Evolutionary conservation across 192 early-diverging fungal species (phyloP).

Genomic region (Polychytrium aggregatum): DNA sequence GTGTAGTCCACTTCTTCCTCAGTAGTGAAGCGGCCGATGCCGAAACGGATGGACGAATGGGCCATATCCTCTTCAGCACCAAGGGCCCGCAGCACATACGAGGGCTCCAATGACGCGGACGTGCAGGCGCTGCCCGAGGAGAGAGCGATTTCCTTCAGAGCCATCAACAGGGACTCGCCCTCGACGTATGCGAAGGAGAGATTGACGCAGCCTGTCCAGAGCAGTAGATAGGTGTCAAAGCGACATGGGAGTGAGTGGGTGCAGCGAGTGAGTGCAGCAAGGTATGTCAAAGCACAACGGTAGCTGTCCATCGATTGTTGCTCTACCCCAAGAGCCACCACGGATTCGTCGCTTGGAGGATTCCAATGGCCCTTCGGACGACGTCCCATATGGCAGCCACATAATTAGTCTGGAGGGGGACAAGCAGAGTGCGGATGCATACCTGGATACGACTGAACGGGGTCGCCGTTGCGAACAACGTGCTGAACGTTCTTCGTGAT

Average conservation of each 20-base stretch:
- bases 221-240: too few species aligned
- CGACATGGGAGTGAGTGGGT: too few species aligned
- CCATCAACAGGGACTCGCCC: conserved; percentile 96
- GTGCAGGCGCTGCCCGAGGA: conserved; percentile 95
- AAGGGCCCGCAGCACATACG: conserved; percentile 91
- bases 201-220: conserved; percentile 71
- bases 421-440: too few species aligned
- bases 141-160: conserved; percentile 91
- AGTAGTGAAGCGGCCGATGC: conserved; percentile 93
- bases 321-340: too few species aligned
- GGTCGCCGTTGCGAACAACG: conserved; percentile 86
- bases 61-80: conserved; percentile 96
- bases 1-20: conserved; percentile 90
- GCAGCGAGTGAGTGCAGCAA: too few species aligned
- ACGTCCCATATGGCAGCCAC: background rate
- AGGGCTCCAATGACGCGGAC: conserved; percentile 88
- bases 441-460: conserved; percentile 62
- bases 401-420: background rate
- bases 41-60: conserved; percentile 89
- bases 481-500: conserved; percentile 66
- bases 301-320: too few species aligned
- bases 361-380: too few species aligned
- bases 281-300: too few species aligned
- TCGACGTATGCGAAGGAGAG: conserved; percentile 94
- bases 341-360: too few species aligned